Evolutionary conservation across 176 grass and related monocot species (phyloP).

Genomic region (Cocos nucifera): DNA sequence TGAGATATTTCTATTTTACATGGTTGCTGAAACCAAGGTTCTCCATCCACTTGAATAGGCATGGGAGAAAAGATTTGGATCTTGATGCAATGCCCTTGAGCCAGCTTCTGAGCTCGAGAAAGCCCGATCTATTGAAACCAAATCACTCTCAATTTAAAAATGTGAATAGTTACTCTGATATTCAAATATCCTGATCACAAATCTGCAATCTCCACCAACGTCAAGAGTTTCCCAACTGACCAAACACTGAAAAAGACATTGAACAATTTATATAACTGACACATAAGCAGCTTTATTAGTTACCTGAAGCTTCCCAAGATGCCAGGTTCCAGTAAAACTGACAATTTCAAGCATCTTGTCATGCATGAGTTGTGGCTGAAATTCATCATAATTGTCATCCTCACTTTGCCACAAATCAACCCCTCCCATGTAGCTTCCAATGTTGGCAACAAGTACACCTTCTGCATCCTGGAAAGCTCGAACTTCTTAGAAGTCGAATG

Average conservation of each 20-base stretch:
- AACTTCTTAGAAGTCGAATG: no score
- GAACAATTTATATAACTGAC: no score
- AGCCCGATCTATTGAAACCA: slow-evolving; percentile 46
- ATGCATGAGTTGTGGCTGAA: slow-evolving; percentile 68
- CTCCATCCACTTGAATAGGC: slow-evolving; percentile 89
- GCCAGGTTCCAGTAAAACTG: slow-evolving; percentile 79
- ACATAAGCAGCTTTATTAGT: no score
- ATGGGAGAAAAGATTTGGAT: slow-evolving; percentile 46
- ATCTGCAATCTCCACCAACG: no score
- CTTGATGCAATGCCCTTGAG: slow-evolving; percentile 66
- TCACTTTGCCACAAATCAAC: slow-evolving; percentile 88
- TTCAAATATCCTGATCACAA: no score
- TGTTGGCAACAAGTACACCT: slow-evolving; percentile 82
- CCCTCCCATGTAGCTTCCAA: slow-evolving; percentile 96
- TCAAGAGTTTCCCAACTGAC: no score
- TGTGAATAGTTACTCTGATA: no score
- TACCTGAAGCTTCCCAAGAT: slow-evolving; percentile 80
- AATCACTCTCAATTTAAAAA: no score
- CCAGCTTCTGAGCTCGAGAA: slow-evolving; percentile 63
- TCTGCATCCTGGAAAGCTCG: slow-evolving; percentile 43
- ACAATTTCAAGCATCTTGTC: slow-evolving; percentile 88
- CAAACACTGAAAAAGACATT: no score
- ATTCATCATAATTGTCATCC: slow-evolving; percentile 45
- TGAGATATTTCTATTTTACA: slow-evolving; percentile 76
- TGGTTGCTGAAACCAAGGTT: slow-evolving; percentile 71